Base-by-base conservation (phyloP, 495 filamentous ascomycete genomes). In the Neurospora sp. region DNA sequence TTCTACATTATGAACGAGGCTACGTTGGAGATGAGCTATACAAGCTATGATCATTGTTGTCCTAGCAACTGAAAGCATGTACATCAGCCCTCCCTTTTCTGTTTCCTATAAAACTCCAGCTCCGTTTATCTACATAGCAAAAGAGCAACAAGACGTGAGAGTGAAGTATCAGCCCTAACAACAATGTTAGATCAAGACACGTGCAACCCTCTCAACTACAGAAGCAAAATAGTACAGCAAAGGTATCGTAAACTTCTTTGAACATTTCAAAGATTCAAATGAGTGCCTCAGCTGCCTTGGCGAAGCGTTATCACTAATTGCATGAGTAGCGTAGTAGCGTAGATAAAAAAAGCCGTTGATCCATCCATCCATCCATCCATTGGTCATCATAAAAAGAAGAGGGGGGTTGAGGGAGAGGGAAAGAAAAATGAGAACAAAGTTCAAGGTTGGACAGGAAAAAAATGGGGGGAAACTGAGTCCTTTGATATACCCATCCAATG, bases 241-340 rank as follows among this genome's bases (percentile, higher is more conserved):
- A 31, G 14, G 53, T 65, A 65, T 65, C 53, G 31, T 65, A 37
- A 65, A 65, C 53, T 35, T 35, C 53, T 35, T 18, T 8, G 7
- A 65, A 65, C 53, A 65, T 65, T 35, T 65, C 48, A 10, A 59
- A 27, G 48, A 59, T 59, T 65, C 27, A 65, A 59, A 65, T 37
- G 53, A 65, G 14, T 65, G 53, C 53, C 53, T 65, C 53, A 65
- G 3, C 53, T 65, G 53, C 53, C 27, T 65, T 65, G 22, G 22
- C 53, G 27, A 65, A 37, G 53, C 53, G 14, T 65, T 37, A 35
- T 65, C 53, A 65, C 53, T 65, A 44, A 31, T 76, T 72, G 42
- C 74, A 71, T 40, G 61, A 53, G 38, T 73, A 70, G 37, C 71
- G 74, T 14, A 71, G 69, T n/a, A 72, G 69, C 12, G 41, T 39